Evolutionary conservation across 1,139 yeast genomes (phyloP).

Genomic region (Diutina pseudorugosa): DNA sequence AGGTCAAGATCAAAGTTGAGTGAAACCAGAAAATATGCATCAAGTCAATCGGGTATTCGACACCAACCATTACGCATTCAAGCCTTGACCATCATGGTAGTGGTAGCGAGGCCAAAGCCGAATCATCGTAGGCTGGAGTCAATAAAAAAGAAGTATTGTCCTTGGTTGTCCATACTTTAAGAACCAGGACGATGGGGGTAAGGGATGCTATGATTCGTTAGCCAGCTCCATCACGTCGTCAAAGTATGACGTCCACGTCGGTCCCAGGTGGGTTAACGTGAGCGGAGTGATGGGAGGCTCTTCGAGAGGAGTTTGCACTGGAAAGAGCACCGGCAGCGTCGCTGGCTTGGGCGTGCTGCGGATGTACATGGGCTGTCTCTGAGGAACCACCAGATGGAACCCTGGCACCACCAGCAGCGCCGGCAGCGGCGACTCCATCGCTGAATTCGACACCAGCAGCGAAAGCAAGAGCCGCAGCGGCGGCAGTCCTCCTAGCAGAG

Average conservation of each 20-base stretch:
- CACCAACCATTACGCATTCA: too few species aligned
- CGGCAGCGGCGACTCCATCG: constrained; percentile 12
- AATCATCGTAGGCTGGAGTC: too few species aligned
- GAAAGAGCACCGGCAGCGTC: constrained; percentile 20
- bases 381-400: neutral
- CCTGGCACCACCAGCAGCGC: constrained; percentile 8
- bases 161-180: too few species aligned
- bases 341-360: neutral
- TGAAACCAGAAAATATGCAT: neutral
- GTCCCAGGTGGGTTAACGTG: constrained; percentile 12
- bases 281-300: constrained; percentile 39
- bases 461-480: constrained; percentile 37
- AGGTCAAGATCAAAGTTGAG: neutral
- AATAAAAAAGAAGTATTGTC: too few species aligned
- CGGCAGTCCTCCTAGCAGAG: constrained; percentile 43
- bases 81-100: too few species aligned
- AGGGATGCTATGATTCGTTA: neutral
- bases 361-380: neutral
- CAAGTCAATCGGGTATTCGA: too few species aligned
- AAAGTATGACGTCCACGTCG: neutral
- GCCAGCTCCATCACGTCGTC: constrained; percentile 1
- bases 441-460: constrained; percentile 22
- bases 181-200: too few species aligned
- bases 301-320: constrained; percentile 33
- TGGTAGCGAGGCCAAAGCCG: too few species aligned